Conservation (phyloP, 805 yeast species). For the Saccharomycopsis capsularis region DNA sequence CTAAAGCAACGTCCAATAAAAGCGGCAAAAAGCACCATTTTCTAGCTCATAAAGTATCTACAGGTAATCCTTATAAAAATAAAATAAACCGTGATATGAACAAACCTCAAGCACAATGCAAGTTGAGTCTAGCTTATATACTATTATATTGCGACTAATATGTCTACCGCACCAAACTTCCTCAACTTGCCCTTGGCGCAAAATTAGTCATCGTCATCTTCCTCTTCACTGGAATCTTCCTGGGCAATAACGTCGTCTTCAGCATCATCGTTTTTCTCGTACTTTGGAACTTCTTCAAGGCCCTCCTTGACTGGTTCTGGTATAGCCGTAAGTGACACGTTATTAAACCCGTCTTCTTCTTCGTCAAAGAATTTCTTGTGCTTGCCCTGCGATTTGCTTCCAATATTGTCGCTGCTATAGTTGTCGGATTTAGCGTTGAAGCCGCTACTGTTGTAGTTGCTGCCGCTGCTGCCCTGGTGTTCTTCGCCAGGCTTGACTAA, state of each 20-base stretch:
- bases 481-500: conserved; percentile 54
- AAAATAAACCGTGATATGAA: no score
- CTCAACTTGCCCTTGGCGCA: no score
- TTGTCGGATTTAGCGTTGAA: neutral
- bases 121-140: no score
- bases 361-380: conserved; percentile 22
- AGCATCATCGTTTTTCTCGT: conserved; percentile 8
- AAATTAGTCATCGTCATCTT: conserved; percentile 15
- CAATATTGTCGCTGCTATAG: neutral
- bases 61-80: no score
- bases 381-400: neutral
- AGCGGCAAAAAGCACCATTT: no score
- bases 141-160: no score
- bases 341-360: conserved; percentile 4
- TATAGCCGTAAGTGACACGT: conserved; percentile 15
- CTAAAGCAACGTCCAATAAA: no score
- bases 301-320: conserved; percentile 20
- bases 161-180: no score
- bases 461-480: conserved; percentile 12
- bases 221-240: conserved; percentile 18
- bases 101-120: no score
- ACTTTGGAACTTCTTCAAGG: conserved; percentile 12
- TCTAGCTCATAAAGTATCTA: no score
- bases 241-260: conserved; percentile 18
- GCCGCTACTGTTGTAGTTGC: neutral